These are phyloP conservation scores for Nigrospora oryzae DNA, from an alignment of 2,329 filamentous ascomycete species.

Conservation along the genomic window DNA sequence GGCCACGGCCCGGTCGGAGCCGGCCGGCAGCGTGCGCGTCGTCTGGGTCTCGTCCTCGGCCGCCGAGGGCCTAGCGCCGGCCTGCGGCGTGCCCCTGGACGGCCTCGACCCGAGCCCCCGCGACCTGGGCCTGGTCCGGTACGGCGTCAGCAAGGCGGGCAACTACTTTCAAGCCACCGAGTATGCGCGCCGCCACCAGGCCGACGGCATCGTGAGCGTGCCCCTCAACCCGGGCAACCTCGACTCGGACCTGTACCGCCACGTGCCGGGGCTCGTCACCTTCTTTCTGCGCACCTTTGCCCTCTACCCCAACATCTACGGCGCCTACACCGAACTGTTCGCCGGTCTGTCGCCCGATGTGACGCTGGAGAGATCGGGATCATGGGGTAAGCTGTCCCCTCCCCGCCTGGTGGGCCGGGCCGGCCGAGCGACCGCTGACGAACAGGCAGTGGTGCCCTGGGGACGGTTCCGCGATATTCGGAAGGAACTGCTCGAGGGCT, in stretches of 20 bases:
- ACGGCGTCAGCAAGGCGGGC: slow-evolving; percentile 19
- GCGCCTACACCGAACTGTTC: slow-evolving; percentile 33
- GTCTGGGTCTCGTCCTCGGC: slow-evolving; percentile 20
- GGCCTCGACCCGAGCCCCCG: slow-evolving; percentile 10
- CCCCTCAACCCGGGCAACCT: slow-evolving; percentile 19
- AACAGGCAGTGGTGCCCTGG: slow-evolving; percentile 33
- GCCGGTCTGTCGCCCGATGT: slow-evolving; percentile 27
- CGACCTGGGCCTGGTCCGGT: slow-evolving; percentile 11
- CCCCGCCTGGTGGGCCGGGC: too few relatives aligned
- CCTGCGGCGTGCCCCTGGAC: slow-evolving; percentile 9
- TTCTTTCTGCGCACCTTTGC: background rate
- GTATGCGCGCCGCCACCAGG: slow-evolving; percentile 13
- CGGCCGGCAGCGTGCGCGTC: slow-evolving; percentile 13
- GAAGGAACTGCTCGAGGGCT: slow-evolving; percentile 20
- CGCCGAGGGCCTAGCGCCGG: slow-evolving; percentile 8
- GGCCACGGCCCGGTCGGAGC: slow-evolving; percentile 13
- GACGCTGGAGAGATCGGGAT: slow-evolving; percentile 18
- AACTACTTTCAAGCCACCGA: slow-evolving; percentile 20
- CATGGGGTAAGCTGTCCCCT: slow-evolving; percentile 14
- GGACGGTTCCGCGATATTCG: slow-evolving; percentile 26
- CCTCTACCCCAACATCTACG: slow-evolving; percentile 15
- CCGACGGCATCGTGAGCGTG: slow-evolving; percentile 12
- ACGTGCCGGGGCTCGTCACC: slow-evolving; percentile 7
- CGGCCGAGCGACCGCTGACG: too few relatives aligned
- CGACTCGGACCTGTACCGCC: slow-evolving; percentile 16